Evolutionary conservation across 257 asterid species (phyloP).

Genomic region (Ophiorrhiza pumila): DNA sequence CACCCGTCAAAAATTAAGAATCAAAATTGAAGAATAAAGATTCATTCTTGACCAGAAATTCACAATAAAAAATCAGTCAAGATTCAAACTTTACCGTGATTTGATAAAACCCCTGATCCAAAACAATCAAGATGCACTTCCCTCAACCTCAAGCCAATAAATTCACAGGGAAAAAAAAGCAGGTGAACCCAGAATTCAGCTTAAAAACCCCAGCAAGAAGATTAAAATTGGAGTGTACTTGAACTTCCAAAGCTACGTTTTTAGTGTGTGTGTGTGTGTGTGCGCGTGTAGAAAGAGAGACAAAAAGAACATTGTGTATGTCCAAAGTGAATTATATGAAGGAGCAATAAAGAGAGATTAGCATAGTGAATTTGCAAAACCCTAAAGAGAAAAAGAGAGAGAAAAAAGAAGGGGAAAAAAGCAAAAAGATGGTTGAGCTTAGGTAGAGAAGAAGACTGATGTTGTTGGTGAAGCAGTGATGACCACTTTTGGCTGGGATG

Average conservation of each 20-base stretch:
- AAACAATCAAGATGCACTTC: constrained; percentile 14
- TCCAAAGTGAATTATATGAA: constrained; percentile 14
- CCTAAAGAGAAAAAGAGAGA: constrained; percentile 15
- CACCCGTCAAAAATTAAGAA: background rate
- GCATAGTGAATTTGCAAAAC: constrained; percentile 8
- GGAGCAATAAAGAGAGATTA: constrained; percentile 1
- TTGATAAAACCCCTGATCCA: constrained; percentile 18
- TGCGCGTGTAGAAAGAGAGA: background rate
- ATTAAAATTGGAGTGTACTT: background rate
- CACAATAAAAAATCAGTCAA: constrained; percentile 4
- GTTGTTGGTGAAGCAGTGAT: constrained; percentile 28
- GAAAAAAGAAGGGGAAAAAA: constrained; percentile 7
- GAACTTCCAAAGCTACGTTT: background rate
- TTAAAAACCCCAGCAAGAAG: constrained; percentile 13
- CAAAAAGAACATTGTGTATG: background rate
- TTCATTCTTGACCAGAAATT: background rate
- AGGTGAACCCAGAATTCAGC: constrained; percentile 14
- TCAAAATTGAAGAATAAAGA: background rate
- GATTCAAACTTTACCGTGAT: constrained; percentile 10
- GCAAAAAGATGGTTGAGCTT: constrained; percentile 8
- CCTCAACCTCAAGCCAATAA: constrained; percentile 1
- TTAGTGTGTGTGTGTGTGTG: background rate
- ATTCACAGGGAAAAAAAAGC: background rate
- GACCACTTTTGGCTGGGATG: constrained; percentile 37
- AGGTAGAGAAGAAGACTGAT: constrained; percentile 30